phyloP scores from a whole-genome alignment of 345 rosid genomes.

The Boechera retrofracta region DNA sequence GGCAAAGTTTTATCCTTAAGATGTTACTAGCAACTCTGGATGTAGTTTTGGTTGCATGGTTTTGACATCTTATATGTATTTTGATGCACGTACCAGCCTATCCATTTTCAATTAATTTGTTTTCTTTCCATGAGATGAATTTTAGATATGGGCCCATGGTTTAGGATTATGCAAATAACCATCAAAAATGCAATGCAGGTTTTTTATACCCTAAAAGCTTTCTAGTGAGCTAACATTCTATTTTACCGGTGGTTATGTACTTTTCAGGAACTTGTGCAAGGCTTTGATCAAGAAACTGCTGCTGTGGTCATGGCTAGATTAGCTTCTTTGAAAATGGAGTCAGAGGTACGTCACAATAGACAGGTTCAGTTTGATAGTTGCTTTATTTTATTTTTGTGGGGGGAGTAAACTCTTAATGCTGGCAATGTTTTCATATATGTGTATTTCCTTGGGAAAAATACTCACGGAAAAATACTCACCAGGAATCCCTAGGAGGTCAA shows the following conservation, averaged over 20 bases:
- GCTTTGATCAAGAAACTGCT: constrained; percentile 90
- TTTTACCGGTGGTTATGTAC: not conserved
- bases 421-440: not conserved
- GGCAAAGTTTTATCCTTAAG: too few relatives aligned
- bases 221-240: not conserved
- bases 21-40: too few relatives aligned
- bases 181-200: not conserved
- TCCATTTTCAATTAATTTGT: too few relatives aligned
- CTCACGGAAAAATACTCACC: not conserved
- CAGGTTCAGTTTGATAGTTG: not conserved
- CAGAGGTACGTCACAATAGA: constrained; percentile 57
- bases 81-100: too few relatives aligned
- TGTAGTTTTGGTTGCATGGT: too few relatives aligned
- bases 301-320: constrained; percentile 88
- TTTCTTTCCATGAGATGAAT: too few relatives aligned
- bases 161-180: not conserved
- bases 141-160: too few relatives aligned
- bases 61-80: too few relatives aligned
- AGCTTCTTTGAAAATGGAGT: constrained; percentile 82
- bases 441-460: not conserved
- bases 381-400: not conserved
- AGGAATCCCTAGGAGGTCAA: not conserved
- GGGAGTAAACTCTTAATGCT: not conserved
- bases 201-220: not conserved
- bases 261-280: constrained; percentile 74